These are phyloP conservation scores for Penicillium verrucosum DNA, from an alignment of 2,329 filamentous ascomycete genomes.

Conservation along the genomic window DNA sequence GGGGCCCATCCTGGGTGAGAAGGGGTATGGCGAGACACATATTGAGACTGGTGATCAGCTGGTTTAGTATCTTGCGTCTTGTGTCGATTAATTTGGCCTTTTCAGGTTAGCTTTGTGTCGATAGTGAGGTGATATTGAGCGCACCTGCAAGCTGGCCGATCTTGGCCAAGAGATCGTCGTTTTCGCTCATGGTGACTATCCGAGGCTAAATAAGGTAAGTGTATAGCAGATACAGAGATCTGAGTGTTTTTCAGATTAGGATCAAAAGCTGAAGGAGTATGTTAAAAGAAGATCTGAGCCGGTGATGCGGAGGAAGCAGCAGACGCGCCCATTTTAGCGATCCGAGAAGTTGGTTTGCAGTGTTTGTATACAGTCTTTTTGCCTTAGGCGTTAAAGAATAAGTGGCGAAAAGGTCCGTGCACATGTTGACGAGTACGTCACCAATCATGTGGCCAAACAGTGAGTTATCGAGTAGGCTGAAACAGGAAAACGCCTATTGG, in stretches of 20 bases:
- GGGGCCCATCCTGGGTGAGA: slow-evolving; percentile 42
- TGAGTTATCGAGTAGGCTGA: background rate
- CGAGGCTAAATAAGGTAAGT: slow-evolving; percentile 10
- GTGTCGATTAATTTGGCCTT: slow-evolving; percentile 77
- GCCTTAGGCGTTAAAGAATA: background rate
- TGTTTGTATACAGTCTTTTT: background rate
- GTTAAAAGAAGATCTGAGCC: background rate
- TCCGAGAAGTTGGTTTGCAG: background rate
- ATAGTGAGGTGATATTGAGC: slow-evolving; percentile 43
- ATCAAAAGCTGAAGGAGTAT: background rate
- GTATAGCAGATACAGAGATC: background rate
- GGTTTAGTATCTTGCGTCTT: slow-evolving; percentile 55
- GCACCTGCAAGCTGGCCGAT: slow-evolving; percentile 58
- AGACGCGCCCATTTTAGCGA: slow-evolving; percentile 5
- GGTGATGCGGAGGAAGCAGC: slow-evolving; percentile 8
- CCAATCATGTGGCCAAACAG: background rate
- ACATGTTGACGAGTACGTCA: background rate
- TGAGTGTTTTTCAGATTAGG: background rate
- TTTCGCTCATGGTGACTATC: slow-evolving; percentile 49
- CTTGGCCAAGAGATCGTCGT: slow-evolving; percentile 54
- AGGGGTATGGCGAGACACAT: slow-evolving; percentile 31
- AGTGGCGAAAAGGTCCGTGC: background rate
- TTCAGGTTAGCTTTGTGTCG: slow-evolving; percentile 9
- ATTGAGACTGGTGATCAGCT: slow-evolving; percentile 24
- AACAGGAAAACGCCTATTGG: background rate